phyloP scores from a whole-genome alignment of 202 grass and related monocot species.

The Alloteropsis angusta region DNA sequence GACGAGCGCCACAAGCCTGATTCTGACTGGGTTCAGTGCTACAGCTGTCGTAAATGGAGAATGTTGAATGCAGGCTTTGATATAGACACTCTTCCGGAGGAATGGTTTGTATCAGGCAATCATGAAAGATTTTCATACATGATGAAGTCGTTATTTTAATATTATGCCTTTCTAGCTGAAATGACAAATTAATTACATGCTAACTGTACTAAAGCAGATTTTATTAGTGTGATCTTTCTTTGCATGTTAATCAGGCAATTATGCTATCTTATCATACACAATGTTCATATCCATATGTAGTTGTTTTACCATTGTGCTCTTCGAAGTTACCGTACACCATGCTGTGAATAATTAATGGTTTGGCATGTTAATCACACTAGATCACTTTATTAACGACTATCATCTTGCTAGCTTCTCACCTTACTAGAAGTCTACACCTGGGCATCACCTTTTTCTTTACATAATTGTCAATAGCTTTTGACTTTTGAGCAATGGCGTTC shows the following conservation, averaged over 20 bases:
- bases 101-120: conserved; percentile 51
- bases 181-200: not conserved
- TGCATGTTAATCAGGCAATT: not conserved
- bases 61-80: conserved; percentile 47
- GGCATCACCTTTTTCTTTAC: not conserved
- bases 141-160: not conserved
- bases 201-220: not conserved
- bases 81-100: conserved; percentile 32
- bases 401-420: not conserved
- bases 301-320: not conserved
- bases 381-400: not conserved
- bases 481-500: not conserved
- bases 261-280: not conserved
- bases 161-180: not conserved
- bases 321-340: not conserved
- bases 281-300: not conserved
- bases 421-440: not conserved
- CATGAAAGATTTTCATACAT: not conserved
- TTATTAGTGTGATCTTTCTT: not conserved
- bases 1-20: conserved; percentile 45
- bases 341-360: not conserved
- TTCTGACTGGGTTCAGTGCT: conserved; percentile 84
- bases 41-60: conserved; percentile 82
- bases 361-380: not conserved
- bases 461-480: not conserved